These are phyloP conservation scores for Wickerhamiella kurtzmanii DNA, from an alignment of 805 yeast genomes.

Conservation along the genomic window DNA sequence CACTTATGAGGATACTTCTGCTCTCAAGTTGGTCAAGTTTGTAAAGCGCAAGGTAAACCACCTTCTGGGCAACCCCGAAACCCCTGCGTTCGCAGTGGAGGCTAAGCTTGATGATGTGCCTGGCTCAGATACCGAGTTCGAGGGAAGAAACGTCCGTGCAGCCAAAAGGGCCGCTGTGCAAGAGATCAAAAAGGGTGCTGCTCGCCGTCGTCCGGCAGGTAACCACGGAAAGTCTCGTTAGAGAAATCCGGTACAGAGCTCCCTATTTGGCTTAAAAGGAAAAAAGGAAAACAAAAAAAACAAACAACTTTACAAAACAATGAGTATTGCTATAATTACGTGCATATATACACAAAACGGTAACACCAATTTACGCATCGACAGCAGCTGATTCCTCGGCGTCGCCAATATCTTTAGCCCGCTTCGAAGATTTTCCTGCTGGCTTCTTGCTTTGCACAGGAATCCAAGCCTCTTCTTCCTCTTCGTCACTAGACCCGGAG, in stretches of 20 bases:
- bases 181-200: constrained; percentile 14
- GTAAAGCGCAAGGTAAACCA: background rate
- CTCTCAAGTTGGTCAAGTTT: background rate
- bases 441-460: constrained; percentile 10
- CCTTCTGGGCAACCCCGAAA: background rate
- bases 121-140: constrained; percentile 7
- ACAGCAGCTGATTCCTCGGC: too few species aligned
- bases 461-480: constrained; percentile 18
- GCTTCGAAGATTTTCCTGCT: background rate
- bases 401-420: too few species aligned
- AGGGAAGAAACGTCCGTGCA: background rate
- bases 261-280: too few species aligned
- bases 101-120: constrained; percentile 2
- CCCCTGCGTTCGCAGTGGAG: background rate
- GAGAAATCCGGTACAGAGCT: too few species aligned
- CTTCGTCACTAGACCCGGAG: constrained; percentile 39
- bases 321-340: too few species aligned
- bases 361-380: too few species aligned
- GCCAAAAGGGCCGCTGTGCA: constrained; percentile 1
- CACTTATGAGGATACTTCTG: constrained; percentile 22
- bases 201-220: constrained; percentile 17
- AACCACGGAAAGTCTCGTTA: constrained; percentile 17
- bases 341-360: too few species aligned
- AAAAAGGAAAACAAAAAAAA: too few species aligned
- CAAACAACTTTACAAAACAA: too few species aligned